phyloP scores from a whole-genome alignment of 495 filamentous ascomycete genomes.

The Lasiosphaeriaceae sp. region DNA sequence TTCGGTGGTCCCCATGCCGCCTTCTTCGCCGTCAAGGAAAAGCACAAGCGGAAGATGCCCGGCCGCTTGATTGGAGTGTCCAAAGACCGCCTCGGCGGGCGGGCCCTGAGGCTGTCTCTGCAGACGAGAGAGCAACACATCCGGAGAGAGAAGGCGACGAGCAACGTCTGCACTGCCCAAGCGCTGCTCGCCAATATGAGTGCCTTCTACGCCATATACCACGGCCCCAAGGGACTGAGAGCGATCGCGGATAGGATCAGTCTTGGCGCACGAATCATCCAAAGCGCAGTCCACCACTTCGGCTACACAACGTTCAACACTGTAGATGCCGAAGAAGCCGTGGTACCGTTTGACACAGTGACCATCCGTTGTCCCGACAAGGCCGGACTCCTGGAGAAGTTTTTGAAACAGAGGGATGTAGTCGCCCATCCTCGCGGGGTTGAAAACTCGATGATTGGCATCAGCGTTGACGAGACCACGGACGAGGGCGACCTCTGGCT shows the following conservation, averaged over 20 bases:
- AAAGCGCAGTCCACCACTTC: conserved; percentile 59
- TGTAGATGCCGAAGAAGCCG: conserved; percentile 51
- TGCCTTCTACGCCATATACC: conserved; percentile 96
- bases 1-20: conserved; percentile 95
- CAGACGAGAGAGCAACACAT: conserved; percentile 98
- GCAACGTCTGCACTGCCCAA: conserved; percentile 98
- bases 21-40: conserved; percentile 91
- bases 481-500: conserved; percentile 22
- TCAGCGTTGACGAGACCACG: conserved; percentile 44
- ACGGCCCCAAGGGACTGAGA: conserved; percentile 82
- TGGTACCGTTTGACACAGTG: conserved; percentile 76
- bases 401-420: conserved; percentile 16
- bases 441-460: conserved; percentile 23
- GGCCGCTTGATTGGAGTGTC: conserved; percentile 90
- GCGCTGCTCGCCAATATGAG: conserved; percentile 96
- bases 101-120: conserved; percentile 81
- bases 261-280: conserved; percentile 65
- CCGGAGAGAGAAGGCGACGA: conserved; percentile 94
- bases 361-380: conserved; percentile 48
- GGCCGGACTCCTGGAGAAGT: conserved; percentile 2
- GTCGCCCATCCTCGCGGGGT: conserved; percentile 23
- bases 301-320: conserved; percentile 61
- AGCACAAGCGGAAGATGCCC: conserved; percentile 94
- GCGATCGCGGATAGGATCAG: conserved; percentile 77
- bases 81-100: conserved; percentile 81